These are phyloP conservation scores for Cercospora canescens DNA, from an alignment of 2,329 filamentous ascomycete species.

Conservation along the genomic window DNA sequence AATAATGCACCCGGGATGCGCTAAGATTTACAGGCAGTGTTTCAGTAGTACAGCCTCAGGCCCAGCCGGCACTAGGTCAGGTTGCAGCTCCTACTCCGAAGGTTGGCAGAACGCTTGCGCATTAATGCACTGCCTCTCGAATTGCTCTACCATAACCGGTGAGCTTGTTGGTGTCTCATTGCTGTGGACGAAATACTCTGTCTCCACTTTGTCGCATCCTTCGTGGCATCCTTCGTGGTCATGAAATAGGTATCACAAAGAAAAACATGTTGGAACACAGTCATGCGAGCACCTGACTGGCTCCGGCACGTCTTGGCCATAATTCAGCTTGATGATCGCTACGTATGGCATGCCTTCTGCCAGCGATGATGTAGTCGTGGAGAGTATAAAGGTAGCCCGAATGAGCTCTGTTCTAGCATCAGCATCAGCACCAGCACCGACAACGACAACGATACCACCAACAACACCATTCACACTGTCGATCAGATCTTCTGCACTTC, in stretches of 20 bases:
- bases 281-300: background rate
- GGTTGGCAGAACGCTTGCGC: background rate
- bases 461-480: background rate
- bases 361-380: background rate
- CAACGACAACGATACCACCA: no score
- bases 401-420: background rate
- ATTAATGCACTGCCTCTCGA: background rate
- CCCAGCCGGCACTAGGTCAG: background rate
- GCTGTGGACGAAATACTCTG: background rate
- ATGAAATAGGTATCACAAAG: background rate
- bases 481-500: background rate
- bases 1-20: background rate
- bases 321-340: background rate
- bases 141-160: background rate
- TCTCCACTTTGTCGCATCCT: background rate
- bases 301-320: background rate
- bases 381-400: background rate
- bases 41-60: background rate
- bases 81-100: background rate
- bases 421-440: background rate
- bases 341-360: background rate
- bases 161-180: background rate
- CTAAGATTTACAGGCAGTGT: no score
- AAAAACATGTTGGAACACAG: background rate
- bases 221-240: background rate